Percentiles rank a stretch among this genome's conserved stretches.
Evolutionary conservation across 2,329 filamentous ascomycete species (phyloP).

Genomic region (Talaromyces sp.): DNA sequence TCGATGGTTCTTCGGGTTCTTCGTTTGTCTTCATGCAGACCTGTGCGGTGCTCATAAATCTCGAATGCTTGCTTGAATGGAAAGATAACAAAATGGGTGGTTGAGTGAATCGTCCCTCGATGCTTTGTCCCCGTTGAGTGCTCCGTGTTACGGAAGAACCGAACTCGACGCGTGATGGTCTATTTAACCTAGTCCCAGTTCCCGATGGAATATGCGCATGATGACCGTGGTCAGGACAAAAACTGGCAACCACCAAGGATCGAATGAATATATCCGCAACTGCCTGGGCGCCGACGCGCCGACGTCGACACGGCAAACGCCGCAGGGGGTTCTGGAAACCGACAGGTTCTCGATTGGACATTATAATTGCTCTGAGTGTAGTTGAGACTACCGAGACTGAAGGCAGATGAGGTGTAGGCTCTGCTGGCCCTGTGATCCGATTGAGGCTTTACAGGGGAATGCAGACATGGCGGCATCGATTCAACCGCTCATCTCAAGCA

Average conservation of each 20-base stretch:
- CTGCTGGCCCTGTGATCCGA: slow-evolving; percentile 48
- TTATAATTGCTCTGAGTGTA: slow-evolving; percentile 19
- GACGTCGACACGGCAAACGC: slow-evolving; percentile 18
- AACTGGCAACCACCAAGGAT: slow-evolving; percentile 48
- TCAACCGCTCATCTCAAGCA: slow-evolving; percentile 28
- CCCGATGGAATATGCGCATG: slow-evolving; percentile 9
- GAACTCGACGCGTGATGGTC: background rate
- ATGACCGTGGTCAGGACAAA: slow-evolving; percentile 45
- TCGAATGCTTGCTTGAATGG: background rate
- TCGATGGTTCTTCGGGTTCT: background rate
- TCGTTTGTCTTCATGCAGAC: background rate
- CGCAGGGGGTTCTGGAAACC: slow-evolving; percentile 20
- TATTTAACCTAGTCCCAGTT: background rate
- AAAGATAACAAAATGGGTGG: background rate
- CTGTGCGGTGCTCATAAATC: slow-evolving; percentile 4
- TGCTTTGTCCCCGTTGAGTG: background rate
- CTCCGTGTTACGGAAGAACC: background rate
- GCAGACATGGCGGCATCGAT: slow-evolving; percentile 53
- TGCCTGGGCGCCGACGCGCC: slow-evolving; percentile 23
- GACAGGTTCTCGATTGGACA: slow-evolving; percentile 21
- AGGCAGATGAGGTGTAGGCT: slow-evolving; percentile 45
- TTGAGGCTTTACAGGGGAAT: slow-evolving; percentile 60
- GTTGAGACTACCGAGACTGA: slow-evolving; percentile 29
- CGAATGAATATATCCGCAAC: slow-evolving; percentile 51
- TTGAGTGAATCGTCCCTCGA: background rate